A percentile compares a stretch with the other conserved stretches of the same genome.
phyloP scores from a whole-genome alignment of 805 yeast genomes.

The Ogataea siamensis region DNA sequence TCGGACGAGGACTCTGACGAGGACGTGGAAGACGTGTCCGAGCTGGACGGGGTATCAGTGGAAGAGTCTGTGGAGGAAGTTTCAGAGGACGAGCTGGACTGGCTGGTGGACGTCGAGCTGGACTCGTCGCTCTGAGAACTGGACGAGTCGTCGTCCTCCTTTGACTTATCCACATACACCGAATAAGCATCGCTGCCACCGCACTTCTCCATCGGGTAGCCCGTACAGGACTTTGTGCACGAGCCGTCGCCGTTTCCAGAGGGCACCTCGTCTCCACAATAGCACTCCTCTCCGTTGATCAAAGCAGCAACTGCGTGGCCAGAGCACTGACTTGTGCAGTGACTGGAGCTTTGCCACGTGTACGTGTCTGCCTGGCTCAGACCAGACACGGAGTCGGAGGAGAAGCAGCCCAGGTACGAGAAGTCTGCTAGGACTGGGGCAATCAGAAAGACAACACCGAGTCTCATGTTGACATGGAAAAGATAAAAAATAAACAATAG shows the following conservation, averaged over 20 bases:
- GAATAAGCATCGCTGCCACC: slow-evolving; percentile 51
- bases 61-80: slow-evolving; percentile 16
- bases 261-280: slow-evolving; percentile 56
- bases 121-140: slow-evolving; percentile 1
- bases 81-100: slow-evolving; percentile 20
- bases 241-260: slow-evolving; percentile 25
- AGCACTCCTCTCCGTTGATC: slow-evolving; percentile 54
- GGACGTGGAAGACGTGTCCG: slow-evolving; percentile 19
- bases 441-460: slow-evolving; percentile 3
- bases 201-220: slow-evolving; percentile 63
- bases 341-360: slow-evolving; percentile 58
- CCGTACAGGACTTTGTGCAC: slow-evolving; percentile 54
- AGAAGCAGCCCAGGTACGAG: slow-evolving; percentile 29
- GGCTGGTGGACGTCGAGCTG: slow-evolving; percentile 21
- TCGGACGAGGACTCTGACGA: slow-evolving; percentile 14
- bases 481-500: slow-evolving; percentile 6
- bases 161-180: slow-evolving; percentile 40
- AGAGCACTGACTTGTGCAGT: slow-evolving; percentile 56
- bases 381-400: slow-evolving; percentile 27
- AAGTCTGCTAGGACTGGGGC: slow-evolving; percentile 18
- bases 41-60: too few relatives aligned
- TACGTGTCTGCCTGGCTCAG: slow-evolving; percentile 45
- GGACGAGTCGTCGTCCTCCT: slow-evolving; percentile 6
- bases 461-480: slow-evolving; percentile 13
- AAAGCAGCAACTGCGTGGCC: slow-evolving; percentile 48